These are phyloP conservation scores for Auxenochlorella pyrenoidosa DNA, from an alignment of 139 green algal species.

Conservation along the genomic window DNA sequence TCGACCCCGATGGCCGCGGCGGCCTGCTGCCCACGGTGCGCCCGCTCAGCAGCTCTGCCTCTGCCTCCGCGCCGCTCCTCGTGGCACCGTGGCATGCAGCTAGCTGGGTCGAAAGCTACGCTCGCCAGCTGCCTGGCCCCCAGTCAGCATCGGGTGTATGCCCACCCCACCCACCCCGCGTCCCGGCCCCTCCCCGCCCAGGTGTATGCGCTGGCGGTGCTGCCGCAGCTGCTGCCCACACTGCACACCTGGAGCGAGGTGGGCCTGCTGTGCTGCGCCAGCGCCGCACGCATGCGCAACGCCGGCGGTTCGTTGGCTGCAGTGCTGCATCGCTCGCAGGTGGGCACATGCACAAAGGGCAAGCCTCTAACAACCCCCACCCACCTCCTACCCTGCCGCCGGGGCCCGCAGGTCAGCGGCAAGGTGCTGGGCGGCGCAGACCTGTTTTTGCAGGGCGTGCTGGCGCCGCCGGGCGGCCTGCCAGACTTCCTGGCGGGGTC, in stretches of 20 bases:
- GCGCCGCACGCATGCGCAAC: too few relatives aligned
- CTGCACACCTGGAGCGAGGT: conserved; percentile 39
- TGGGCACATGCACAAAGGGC: too few relatives aligned
- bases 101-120: too few relatives aligned
- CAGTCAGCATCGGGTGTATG: too few relatives aligned
- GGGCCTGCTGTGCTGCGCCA: too few relatives aligned
- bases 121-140: neutral
- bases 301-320: neutral
- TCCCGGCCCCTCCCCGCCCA: neutral
- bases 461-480: conserved; percentile 9
- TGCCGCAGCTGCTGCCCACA: conserved; percentile 33
- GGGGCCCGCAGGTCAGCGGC: neutral
- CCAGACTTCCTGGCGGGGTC: conserved; percentile 38
- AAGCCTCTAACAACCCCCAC: too few relatives aligned
- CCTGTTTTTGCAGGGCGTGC: conserved; percentile 51
- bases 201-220: conserved; percentile 39
- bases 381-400: too few relatives aligned
- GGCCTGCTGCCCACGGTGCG: conserved; percentile 49
- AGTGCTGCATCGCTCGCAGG: neutral
- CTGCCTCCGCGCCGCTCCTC: too few relatives aligned
- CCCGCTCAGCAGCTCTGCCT: too few relatives aligned
- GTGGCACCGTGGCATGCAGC: too few relatives aligned
- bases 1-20: conserved; percentile 44
- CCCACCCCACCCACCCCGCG: neutral
- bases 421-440: conserved; percentile 44